A percentile compares a stretch with the other conserved stretches of the same genome.
Evolutionary conservation across 176 grass and related monocot species (phyloP).

Genomic region (Melocanna baccifera): DNA sequence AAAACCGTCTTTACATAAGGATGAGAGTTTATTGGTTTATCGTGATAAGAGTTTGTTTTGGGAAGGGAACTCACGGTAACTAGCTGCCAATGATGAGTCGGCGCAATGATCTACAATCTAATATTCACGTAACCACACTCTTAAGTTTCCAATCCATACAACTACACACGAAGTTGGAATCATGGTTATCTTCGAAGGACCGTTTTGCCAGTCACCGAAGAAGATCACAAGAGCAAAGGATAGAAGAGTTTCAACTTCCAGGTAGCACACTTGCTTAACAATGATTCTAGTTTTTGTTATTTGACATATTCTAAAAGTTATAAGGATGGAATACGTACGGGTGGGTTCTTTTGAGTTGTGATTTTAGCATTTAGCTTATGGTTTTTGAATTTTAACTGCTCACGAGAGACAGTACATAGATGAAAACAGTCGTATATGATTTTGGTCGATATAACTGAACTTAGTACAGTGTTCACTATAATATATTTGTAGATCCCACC

Average conservation of each 20-base stretch:
- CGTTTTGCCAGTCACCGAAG: not conserved
- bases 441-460: no score
- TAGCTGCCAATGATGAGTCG: not conserved
- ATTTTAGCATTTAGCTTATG: no score
- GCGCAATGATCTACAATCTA: not conserved
- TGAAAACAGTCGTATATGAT: no score
- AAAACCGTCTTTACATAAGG: not conserved
- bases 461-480: no score
- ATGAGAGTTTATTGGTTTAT: not conserved
- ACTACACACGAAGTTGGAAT: not conserved
- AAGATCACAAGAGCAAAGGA: not conserved
- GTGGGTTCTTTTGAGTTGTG: no score
- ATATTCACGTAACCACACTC: not conserved
- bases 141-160: not conserved
- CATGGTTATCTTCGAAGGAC: not conserved
- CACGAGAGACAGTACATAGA: no score
- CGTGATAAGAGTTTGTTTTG: not conserved
- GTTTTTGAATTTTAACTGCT: no score
- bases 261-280: not conserved
- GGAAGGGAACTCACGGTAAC: not conserved
- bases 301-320: not conserved
- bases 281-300: not conserved
- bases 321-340: not conserved
- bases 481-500: no score
- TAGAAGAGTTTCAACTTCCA: not conserved